Conservation (phyloP, 2,329 filamentous ascomycete species). For the Gliomastix tumulicola region DNA sequence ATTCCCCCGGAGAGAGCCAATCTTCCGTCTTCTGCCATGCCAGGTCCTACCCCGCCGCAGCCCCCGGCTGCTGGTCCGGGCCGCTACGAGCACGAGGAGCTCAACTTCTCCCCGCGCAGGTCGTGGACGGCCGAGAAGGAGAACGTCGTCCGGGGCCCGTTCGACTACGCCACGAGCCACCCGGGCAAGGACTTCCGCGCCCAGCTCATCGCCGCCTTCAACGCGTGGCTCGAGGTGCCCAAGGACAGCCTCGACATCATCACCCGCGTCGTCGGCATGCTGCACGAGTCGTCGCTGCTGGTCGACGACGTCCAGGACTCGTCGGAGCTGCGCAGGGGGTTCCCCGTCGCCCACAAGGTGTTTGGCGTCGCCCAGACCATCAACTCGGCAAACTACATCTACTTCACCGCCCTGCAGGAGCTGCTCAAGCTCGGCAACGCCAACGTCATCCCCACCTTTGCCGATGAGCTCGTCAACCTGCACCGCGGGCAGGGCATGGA, state of each 20-base stretch:
- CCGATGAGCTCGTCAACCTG: slow-evolving; percentile 76
- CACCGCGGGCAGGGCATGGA: slow-evolving; percentile 89
- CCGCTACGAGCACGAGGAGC: slow-evolving; percentile 48
- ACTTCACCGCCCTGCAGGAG: slow-evolving; percentile 73
- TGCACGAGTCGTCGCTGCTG: slow-evolving; percentile 77
- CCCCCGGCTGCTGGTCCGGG: slow-evolving; percentile 38
- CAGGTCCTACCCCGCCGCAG: too few relatives aligned
- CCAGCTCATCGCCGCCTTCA: slow-evolving; percentile 75
- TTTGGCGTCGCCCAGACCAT: slow-evolving; percentile 85
- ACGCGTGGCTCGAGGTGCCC: slow-evolving; percentile 72
- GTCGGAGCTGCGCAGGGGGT: slow-evolving; percentile 67
- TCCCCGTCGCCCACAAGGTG: slow-evolving; percentile 77
- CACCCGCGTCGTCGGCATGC: slow-evolving; percentile 74
- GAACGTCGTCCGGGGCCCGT: slow-evolving; percentile 69
- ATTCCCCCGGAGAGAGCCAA: too few relatives aligned
- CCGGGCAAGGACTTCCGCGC: slow-evolving; percentile 81
- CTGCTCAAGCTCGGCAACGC: slow-evolving; percentile 65
- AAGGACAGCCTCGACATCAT: slow-evolving; percentile 63
- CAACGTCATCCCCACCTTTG: slow-evolving; percentile 62
- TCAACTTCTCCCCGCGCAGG: slow-evolving; percentile 41
- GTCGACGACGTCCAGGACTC: slow-evolving; percentile 86
- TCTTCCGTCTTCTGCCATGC: too few relatives aligned
- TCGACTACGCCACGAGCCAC: slow-evolving; percentile 70
- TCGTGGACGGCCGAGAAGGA: slow-evolving; percentile 71
- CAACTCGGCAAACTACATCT: slow-evolving; percentile 85